A percentile compares a stretch with the other conserved stretches of the same genome.
These are phyloP conservation scores for Amanita bisporigera DNA, from an alignment of 1,284 basidiomycete species.

Conservation along the genomic window DNA sequence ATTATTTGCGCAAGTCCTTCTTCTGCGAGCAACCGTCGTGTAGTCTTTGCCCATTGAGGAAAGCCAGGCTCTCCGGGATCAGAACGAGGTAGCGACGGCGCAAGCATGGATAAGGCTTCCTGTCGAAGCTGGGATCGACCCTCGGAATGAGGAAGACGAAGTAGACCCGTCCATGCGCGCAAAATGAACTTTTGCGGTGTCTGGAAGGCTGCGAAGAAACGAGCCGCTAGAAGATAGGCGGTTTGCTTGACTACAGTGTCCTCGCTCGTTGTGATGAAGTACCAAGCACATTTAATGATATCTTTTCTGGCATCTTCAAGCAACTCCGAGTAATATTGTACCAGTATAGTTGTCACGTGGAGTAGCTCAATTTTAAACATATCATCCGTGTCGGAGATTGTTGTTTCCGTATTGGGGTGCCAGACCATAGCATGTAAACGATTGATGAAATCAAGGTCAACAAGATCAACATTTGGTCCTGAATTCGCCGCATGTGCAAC, in stretches of 20 bases:
- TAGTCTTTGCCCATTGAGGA: slow-evolving; percentile 90
- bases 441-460: slow-evolving; percentile 74
- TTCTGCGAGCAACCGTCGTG: slow-evolving; percentile 87
- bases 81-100: slow-evolving; percentile 78
- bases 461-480: slow-evolving; percentile 57
- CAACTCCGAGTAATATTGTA: slow-evolving; percentile 82
- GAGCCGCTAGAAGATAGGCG: slow-evolving; percentile 92
- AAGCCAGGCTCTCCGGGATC: slow-evolving; percentile 63
- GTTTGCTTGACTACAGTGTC: slow-evolving; percentile 95
- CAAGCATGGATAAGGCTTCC: slow-evolving; percentile 88
- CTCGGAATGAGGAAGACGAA: slow-evolving; percentile 82
- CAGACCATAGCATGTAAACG: slow-evolving; percentile 80
- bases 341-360: slow-evolving; percentile 89
- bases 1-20: slow-evolving; percentile 89
- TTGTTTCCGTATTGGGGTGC: slow-evolving; percentile 73
- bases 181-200: slow-evolving; percentile 94
- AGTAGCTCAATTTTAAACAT: slow-evolving; percentile 90
- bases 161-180: slow-evolving; percentile 93
- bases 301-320: slow-evolving; percentile 89
- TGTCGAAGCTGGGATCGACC: slow-evolving; percentile 85
- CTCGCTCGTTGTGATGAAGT: slow-evolving; percentile 81
- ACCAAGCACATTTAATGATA: slow-evolving; percentile 96
- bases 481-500: slow-evolving; percentile 74
- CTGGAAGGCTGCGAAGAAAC: slow-evolving; percentile 92
- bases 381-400: slow-evolving; percentile 74